A percentile compares a stretch with the other conserved stretches of the same genome.
phyloP scores from a whole-genome alignment of 495 filamentous ascomycete genomes.

The Daldinia concentrica region DNA sequence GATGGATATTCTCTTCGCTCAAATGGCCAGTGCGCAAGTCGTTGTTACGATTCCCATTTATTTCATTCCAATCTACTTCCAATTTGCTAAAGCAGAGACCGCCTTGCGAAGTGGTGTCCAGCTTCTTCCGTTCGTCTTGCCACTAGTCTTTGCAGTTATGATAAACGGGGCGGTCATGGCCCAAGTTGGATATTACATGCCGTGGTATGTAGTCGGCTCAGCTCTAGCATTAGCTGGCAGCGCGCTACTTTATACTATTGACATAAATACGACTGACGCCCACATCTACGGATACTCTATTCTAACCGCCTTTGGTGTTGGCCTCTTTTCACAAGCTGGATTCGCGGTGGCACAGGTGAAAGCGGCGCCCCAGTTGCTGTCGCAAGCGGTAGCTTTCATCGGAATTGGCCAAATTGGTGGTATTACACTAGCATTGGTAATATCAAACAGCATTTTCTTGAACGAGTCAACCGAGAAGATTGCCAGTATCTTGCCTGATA shows the following conservation, averaged over 20 bases:
- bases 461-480: not conserved
- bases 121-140: conserved; percentile 61
- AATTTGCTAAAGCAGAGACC: conserved; percentile 52
- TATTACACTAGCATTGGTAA: conserved; percentile 4
- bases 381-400: not conserved
- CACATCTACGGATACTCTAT: conserved; percentile 61
- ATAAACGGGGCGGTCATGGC: conserved; percentile 58
- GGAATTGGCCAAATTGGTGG: conserved; percentile 5
- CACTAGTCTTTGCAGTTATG: conserved; percentile 50
- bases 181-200: conserved; percentile 61
- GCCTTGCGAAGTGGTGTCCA: conserved; percentile 50
- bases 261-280: conserved; percentile 40
- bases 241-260: conserved; percentile 49
- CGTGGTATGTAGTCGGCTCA: conserved; percentile 63
- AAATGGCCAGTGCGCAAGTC: not conserved
- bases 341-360: conserved; percentile 28
- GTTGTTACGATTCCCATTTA: conserved; percentile 53
- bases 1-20: not conserved
- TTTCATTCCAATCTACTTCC: conserved; percentile 59
- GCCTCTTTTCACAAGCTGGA: conserved; percentile 32
- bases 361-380: not conserved
- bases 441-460: not conserved
- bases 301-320: conserved; percentile 59
- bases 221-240: conserved; percentile 51
- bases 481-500: not conserved